Percentiles rank a stretch among this genome's conserved stretches.
Evolutionary conservation across 495 filamentous ascomycete genomes (phyloP).

Genomic region (Penicillium cataractarum): DNA sequence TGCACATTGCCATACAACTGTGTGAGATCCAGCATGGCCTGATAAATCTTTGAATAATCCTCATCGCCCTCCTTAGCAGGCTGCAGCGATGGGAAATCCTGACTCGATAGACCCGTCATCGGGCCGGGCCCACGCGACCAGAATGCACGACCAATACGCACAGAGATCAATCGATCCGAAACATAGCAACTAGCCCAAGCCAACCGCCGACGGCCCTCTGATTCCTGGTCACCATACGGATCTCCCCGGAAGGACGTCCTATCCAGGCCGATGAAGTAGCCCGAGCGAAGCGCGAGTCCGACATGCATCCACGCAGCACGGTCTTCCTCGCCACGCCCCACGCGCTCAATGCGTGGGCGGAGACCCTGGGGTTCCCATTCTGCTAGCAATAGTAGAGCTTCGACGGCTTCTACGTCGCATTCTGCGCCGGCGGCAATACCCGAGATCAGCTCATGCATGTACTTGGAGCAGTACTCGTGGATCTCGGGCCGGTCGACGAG

Average conservation of each 20-base stretch:
- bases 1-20: conserved; percentile 71
- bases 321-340: conserved; percentile 67
- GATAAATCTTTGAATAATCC: conserved; percentile 64
- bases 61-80: conserved; percentile 56
- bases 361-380: conserved; percentile 68
- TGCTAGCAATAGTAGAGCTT: conserved; percentile 62
- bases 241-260: conserved; percentile 57
- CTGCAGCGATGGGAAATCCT: conserved; percentile 64
- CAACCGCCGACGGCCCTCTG: conserved; percentile 58
- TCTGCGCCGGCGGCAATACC: conserved; percentile 61
- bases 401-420: conserved; percentile 65
- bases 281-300: conserved; percentile 64
- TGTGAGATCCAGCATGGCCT: conserved; percentile 65
- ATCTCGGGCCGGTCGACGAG: conserved; percentile 57
- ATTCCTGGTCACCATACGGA: conserved; percentile 49
- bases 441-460: conserved; percentile 66
- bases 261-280: conserved; percentile 65
- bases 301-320: conserved; percentile 72
- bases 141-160: conserved; percentile 65
- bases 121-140: conserved; percentile 68
- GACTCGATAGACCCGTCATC: conserved; percentile 60
- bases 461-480: conserved; percentile 62
- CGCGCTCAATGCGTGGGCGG: conserved; percentile 52
- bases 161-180: conserved; percentile 65
- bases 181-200: conserved; percentile 69